Base-by-base conservation (phyloP, 192 early-diverging fungal genomes). In the Coemansia sp. region DNA sequence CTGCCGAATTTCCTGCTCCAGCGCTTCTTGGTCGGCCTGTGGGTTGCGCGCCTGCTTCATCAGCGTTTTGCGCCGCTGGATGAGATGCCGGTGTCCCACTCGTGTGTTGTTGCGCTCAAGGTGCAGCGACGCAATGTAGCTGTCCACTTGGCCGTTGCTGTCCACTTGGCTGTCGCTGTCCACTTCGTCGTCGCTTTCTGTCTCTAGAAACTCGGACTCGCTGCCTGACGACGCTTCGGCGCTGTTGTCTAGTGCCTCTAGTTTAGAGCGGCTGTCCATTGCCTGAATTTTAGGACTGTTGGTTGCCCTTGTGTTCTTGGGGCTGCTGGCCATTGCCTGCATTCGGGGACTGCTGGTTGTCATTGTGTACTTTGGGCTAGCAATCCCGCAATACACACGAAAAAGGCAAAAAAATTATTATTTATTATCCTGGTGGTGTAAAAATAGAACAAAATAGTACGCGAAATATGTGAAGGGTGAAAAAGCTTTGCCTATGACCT, bases 1-100 rank as follows among this genome's bases (percentile, higher is more conserved):
- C 20, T 74, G 71, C 49, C 66, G 54, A 55, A 79, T 79, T 24
- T 79, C 71, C 58, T 62, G 67, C 62, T 79, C 77, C 11, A 79
- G 68, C 55, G 71, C 77, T 25, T 60, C 56, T 56, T 79, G 77
- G 77, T 79, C 77, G 2, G 67, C 61, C 48, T 70, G 56, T 5
- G 77, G 77, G 57, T 79, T 68, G 28, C 52, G 63, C 21, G 77
- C 77, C 54, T 79, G 67, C 61, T 74, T 73, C 34, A 61, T 60
- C 31, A 79, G 54, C 14, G 77, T 79, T 54, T 59, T 70, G 54
- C 77, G 77, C 21, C 77, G 67, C 62, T 67, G 65, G 6, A 79
- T 23, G 0, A 54, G n/a, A 31, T 26, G 51, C 25, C 26, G 58
- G 3, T 36, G 25, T 4, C 56, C 53, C 10, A 38, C 54, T 21